These are phyloP conservation scores for Geotrichum australiense DNA, from an alignment of 1,139 yeast genomes.

Conservation along the genomic window DNA sequence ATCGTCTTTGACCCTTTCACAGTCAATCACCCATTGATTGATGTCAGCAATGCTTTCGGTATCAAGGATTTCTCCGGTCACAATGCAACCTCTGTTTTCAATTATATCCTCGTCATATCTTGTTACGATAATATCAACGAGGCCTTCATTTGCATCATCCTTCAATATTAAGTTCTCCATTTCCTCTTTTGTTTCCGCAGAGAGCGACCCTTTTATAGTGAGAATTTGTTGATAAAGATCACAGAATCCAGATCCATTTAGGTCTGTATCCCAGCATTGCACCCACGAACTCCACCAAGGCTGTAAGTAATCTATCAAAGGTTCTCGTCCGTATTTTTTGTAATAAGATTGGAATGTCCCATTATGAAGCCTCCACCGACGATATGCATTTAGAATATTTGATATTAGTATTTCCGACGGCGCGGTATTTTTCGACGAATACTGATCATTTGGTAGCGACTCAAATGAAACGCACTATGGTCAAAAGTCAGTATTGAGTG, in stretches of 20 bases:
- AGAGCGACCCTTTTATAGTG: constrained; percentile 23
- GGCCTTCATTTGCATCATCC: constrained; percentile 18
- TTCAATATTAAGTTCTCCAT: constrained; percentile 22
- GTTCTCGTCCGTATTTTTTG: constrained; percentile 18
- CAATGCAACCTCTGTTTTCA: constrained; percentile 27
- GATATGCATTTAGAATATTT: constrained; percentile 26
- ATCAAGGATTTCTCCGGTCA: constrained; percentile 16
- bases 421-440: constrained; percentile 20
- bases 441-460: constrained; percentile 15
- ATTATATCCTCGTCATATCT: constrained; percentile 17
- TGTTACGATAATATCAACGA: constrained; percentile 23
- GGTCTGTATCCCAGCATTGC: constrained; percentile 24
- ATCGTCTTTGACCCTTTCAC: constrained; percentile 24
- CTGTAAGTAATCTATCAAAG: constrained; percentile 19
- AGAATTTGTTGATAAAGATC: constrained; percentile 21
- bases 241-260: constrained; percentile 24
- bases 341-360: constrained; percentile 21
- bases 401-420: constrained; percentile 24
- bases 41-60: constrained; percentile 24
- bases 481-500: not conserved
- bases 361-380: constrained; percentile 28
- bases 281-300: constrained; percentile 32
- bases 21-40: constrained; percentile 27
- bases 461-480: constrained; percentile 18
- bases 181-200: constrained; percentile 25